A percentile compares a stretch with the other conserved stretches of the same genome.
Evolutionary conservation across 163 green algal genomes (phyloP).

Genomic region (Smithsoniella earleae): DNA sequence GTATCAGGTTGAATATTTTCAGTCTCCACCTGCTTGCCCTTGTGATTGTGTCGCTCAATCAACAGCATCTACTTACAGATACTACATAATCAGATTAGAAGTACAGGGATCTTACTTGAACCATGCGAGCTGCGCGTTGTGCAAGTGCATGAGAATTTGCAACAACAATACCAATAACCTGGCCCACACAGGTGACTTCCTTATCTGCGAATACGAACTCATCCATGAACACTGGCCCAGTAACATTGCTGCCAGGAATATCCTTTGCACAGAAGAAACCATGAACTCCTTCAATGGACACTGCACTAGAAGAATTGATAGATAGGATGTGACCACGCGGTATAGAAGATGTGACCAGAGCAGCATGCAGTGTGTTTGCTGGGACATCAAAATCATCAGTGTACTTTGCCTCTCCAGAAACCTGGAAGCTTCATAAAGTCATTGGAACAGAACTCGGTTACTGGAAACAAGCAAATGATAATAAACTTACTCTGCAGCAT

Average conservation of each 20-base stretch:
- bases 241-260: constrained; percentile 74
- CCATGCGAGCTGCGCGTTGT: constrained; percentile 52
- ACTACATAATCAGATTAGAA: no score
- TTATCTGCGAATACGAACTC: constrained; percentile 78
- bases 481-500: no score
- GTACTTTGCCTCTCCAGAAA: constrained; percentile 84
- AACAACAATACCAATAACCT: constrained; percentile 81
- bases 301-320: constrained; percentile 31
- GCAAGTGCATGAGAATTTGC: constrained; percentile 65
- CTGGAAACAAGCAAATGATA: no score
- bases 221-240: constrained; percentile 72
- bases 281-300: constrained; percentile 55
- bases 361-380: constrained; percentile 56
- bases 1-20: no score
- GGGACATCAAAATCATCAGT: constrained; percentile 77
- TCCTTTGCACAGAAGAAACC: constrained; percentile 65
- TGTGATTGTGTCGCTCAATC: no score
- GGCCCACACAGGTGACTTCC: constrained; percentile 64
- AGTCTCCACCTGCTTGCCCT: no score
- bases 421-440: no score
- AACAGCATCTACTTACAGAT: no score
- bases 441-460: no score
- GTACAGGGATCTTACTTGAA: constrained; percentile 47
- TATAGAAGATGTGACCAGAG: constrained; percentile 64
- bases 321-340: constrained; percentile 63